Evolutionary conservation across 129 eudicot genomes (phyloP).

Genomic region (Flaveria ramosissima): DNA sequence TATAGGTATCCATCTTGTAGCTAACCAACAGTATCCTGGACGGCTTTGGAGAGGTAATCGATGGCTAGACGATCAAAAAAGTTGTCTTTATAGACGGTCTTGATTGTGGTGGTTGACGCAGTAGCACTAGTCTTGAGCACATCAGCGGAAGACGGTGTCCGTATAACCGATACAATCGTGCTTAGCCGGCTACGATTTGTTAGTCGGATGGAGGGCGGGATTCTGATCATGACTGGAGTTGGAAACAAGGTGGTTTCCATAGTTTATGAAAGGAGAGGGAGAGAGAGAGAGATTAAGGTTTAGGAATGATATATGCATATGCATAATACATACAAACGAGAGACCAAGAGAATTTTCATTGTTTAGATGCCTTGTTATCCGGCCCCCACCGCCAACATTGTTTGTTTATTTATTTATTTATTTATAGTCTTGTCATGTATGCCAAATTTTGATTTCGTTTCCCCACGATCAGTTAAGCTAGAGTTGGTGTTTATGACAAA

Average conservation of each 20-base stretch:
- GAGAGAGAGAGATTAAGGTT: neutral
- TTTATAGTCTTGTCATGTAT: neutral
- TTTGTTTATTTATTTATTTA: neutral
- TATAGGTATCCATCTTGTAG: too few species aligned
- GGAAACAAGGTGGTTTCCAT: neutral
- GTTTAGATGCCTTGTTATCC: conserved; percentile 10
- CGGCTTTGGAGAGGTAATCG: conserved; percentile 61
- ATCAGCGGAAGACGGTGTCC: too few species aligned
- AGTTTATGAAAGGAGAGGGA: neutral
- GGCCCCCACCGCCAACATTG: neutral
- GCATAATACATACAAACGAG: conserved; percentile 1
- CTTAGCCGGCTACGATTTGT: neutral
- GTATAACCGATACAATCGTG: too few species aligned
- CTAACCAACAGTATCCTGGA: conserved; percentile 74
- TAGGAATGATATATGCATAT: neutral
- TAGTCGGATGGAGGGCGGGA: neutral
- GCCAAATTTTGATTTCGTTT: neutral
- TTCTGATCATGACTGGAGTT: neutral
- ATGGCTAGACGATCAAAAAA: conserved; percentile 71
- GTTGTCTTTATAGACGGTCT: conserved; percentile 51
- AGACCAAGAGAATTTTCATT: conserved; percentile 14
- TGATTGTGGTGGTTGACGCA: conserved; percentile 12
- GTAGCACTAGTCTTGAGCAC: too few species aligned
- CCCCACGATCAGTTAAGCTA: too few species aligned
- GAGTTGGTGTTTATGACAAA: neutral